Evolutionary conservation across 2,329 filamentous ascomycete species (phyloP).

Genomic region (Rachicladosporium sp.): DNA sequence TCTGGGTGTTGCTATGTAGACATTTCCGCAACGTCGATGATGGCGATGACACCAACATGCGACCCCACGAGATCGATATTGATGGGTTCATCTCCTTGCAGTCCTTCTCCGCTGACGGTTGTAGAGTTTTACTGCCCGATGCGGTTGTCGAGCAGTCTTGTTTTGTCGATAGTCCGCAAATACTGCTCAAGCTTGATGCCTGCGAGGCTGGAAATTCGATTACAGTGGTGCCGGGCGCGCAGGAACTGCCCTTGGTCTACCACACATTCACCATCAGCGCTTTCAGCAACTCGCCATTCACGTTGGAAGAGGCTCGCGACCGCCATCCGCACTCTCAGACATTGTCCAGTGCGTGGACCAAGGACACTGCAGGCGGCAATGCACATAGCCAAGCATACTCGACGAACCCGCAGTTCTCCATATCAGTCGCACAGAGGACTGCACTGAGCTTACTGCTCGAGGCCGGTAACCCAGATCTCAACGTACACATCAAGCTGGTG

Average conservation of each 20-base stretch:
- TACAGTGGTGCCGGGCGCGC: conserved; percentile 62
- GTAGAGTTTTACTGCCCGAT: conserved; percentile 62
- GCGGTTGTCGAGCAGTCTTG: conserved; percentile 60
- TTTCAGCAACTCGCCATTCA: conserved; percentile 55
- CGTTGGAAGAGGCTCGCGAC: conserved; percentile 49
- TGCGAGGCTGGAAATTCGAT: conserved; percentile 39
- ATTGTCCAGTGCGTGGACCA: conserved; percentile 58
- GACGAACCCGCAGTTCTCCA: conserved; percentile 75
- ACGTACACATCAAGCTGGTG: conserved; percentile 77
- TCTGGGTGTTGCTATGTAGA: conserved; percentile 78
- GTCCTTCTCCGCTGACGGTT: conserved; percentile 59
- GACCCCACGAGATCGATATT: conserved; percentile 22
- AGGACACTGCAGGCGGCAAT: conserved; percentile 73
- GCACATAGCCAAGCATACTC: conserved; percentile 63
- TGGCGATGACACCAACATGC: conserved; percentile 7
- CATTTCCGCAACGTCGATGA: conserved; percentile 49
- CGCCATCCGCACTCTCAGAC: conserved; percentile 48
- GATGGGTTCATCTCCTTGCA: conserved; percentile 80
- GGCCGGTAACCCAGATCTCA: conserved; percentile 51
- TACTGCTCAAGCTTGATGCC: conserved; percentile 63
- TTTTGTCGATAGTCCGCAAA: conserved; percentile 92
- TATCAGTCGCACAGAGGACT: conserved; percentile 46
- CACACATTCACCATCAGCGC: conserved; percentile 83
- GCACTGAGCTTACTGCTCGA: conserved; percentile 64
- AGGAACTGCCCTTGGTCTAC: conserved; percentile 57